Conservation (phyloP, 768 basidiomycete genomes). For the Ephemerocybe angulata region DNA sequence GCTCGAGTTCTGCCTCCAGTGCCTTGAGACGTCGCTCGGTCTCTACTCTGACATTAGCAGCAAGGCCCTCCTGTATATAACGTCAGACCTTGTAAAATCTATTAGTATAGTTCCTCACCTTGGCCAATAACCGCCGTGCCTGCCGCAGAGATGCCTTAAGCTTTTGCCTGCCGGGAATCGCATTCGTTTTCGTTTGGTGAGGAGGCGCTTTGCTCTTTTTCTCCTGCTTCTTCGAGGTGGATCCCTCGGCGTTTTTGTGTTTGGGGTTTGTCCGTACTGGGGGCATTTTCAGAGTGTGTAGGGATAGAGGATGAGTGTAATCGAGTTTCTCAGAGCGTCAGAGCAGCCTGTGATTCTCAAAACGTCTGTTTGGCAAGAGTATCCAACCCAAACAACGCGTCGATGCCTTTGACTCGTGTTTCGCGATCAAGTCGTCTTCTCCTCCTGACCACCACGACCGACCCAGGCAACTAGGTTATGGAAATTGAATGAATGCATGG, state of each 20-base stretch:
- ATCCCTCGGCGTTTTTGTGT: slow-evolving; percentile 20
- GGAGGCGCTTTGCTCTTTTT: slow-evolving; percentile 15
- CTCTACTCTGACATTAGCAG: slow-evolving; percentile 78
- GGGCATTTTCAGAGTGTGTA: slow-evolving; percentile 18
- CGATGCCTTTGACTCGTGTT: too few relatives aligned
- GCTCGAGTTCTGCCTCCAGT: slow-evolving; percentile 68
- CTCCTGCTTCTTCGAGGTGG: slow-evolving; percentile 26
- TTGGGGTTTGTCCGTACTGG: slow-evolving; percentile 21
- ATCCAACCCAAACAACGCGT: too few relatives aligned
- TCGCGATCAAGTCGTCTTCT: too few relatives aligned
- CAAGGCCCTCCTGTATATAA: slow-evolving; percentile 62
- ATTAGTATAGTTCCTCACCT: slow-evolving; percentile 39
- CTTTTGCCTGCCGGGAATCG: slow-evolving; percentile 73
- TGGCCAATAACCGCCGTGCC: slow-evolving; percentile 76
- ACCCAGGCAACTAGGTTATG: too few relatives aligned
- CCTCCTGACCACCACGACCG: too few relatives aligned
- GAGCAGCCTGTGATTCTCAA: slow-evolving; percentile 17
- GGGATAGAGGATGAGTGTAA: not conserved
- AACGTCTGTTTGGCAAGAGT: not conserved
- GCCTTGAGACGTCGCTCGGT: slow-evolving; percentile 76
- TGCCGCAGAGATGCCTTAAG: slow-evolving; percentile 83
- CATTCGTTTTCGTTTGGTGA: slow-evolving; percentile 27
- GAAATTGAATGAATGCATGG: too few relatives aligned
- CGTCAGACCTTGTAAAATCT: not conserved
- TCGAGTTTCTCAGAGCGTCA: not conserved